Conservation (phyloP, 768 basidiomycete genomes). For the Suillus paluster region DNA sequence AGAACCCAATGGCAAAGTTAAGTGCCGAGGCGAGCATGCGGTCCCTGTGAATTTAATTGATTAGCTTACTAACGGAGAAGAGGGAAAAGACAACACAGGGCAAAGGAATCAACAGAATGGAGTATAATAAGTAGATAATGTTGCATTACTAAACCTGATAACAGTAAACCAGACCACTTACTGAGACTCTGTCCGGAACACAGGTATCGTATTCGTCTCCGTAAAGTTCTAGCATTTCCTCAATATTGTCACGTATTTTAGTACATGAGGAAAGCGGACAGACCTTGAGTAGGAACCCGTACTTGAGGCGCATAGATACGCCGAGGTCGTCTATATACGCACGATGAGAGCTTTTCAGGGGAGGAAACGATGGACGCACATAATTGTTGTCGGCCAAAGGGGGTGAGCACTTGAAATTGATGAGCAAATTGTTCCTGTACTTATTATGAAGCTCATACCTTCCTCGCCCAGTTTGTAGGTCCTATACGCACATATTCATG, state of each 20-base stretch:
- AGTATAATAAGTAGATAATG: background rate
- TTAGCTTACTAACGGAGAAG: background rate
- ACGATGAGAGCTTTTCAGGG: background rate
- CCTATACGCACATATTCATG: slow-evolving; percentile 45
- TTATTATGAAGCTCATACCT: slow-evolving; percentile 40
- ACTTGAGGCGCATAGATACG: slow-evolving; percentile 74
- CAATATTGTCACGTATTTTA: background rate
- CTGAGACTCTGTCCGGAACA: slow-evolving; percentile 82
- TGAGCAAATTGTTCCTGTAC: background rate
- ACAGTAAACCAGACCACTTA: slow-evolving; percentile 30
- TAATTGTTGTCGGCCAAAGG: slow-evolving; percentile 86
- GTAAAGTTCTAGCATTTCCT: slow-evolving; percentile 57
- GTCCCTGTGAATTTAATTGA: slow-evolving; percentile 46
- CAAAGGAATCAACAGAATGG: background rate
- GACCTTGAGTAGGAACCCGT: slow-evolving; percentile 75
- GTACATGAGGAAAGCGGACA: background rate
- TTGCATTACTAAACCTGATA: slow-evolving; percentile 1
- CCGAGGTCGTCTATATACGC: slow-evolving; percentile 58
- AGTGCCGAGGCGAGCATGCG: slow-evolving; percentile 71
- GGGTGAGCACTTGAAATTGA: slow-evolving; percentile 71
- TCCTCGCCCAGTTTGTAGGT: slow-evolving; percentile 91
- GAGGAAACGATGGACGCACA: slow-evolving; percentile 48
- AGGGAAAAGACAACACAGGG: background rate
- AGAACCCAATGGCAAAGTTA: slow-evolving; percentile 77
- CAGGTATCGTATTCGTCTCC: slow-evolving; percentile 62